These are phyloP conservation scores for Sanghuangporus weigelae DNA, from an alignment of 1,284 basidiomycete genomes.

Conservation along the genomic window DNA sequence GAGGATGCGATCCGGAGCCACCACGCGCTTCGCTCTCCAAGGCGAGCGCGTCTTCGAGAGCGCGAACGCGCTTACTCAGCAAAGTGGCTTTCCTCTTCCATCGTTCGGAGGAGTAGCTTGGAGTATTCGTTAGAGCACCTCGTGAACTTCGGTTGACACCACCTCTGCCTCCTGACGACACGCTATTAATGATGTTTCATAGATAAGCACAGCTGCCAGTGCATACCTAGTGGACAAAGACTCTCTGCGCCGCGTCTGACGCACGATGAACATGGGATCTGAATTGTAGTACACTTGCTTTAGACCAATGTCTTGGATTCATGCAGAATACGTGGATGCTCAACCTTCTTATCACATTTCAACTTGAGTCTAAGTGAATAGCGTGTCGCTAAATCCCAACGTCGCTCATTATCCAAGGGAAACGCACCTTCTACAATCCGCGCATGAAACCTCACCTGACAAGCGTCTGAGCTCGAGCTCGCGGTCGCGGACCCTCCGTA, in stretches of 20 bases:
- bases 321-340: neutral
- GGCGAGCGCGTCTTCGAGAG: conserved; percentile 20
- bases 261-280: conserved; percentile 14
- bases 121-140: neutral
- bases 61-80: conserved; percentile 17
- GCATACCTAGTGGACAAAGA: neutral
- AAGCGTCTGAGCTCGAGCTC: conserved; percentile 13
- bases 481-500: conserved; percentile 5
- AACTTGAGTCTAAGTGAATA: conserved; percentile 9
- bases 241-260: neutral
- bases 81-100: conserved; percentile 12
- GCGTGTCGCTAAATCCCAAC: neutral
- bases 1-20: conserved; percentile 15
- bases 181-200: neutral
- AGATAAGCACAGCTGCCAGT: neutral
- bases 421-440: conserved; percentile 15
- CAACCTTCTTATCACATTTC: conserved; percentile 18
- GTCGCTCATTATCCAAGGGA: neutral
- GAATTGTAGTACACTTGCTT: neutral
- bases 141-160: neutral
- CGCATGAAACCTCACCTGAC: conserved; percentile 14
- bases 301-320: neutral
- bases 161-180: neutral
- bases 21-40: conserved; percentile 8
- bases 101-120: neutral